Evolutionary conservation across 208 protist genomes (phyloP).

Genomic region (Wallacemonas sp.): DNA sequence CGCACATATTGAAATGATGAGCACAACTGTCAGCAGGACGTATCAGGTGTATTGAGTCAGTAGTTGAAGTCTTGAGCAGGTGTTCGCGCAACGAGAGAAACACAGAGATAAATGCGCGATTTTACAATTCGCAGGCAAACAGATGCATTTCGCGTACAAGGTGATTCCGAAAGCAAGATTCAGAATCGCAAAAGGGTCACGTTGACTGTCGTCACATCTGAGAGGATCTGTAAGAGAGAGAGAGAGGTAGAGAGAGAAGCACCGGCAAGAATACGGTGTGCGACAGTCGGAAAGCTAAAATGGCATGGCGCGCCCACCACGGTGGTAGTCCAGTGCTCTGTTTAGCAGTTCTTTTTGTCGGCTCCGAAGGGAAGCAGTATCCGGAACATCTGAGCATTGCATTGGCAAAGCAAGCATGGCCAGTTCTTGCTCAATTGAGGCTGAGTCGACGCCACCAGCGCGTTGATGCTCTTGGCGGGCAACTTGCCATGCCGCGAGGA

Average conservation of each 20-base stretch:
- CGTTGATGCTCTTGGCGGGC: conserved; percentile 5
- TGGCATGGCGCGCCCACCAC: not conserved
- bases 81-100: no score
- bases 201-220: no score
- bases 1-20: no score
- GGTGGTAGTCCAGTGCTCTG: conserved; percentile 24
- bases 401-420: conserved; percentile 11
- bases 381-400: not conserved
- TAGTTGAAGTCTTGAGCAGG: no score
- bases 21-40: no score
- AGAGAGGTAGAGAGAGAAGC: not conserved
- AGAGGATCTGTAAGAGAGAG: no score
- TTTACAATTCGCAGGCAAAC: no score
- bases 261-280: no score
- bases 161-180: no score
- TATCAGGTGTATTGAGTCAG: no score
- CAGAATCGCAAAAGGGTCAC: no score
- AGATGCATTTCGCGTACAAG: no score
- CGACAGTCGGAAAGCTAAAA: conserved; percentile 10
- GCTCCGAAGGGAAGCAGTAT: not conserved
- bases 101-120: conserved; percentile 6
- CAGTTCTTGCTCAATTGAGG: not conserved
- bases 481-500: not conserved
- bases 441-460: not conserved
- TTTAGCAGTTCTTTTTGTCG: conserved; percentile 15